phyloP scores from a whole-genome alignment of 1,284 basidiomycete genomes.

The Irpex lacteus region DNA sequence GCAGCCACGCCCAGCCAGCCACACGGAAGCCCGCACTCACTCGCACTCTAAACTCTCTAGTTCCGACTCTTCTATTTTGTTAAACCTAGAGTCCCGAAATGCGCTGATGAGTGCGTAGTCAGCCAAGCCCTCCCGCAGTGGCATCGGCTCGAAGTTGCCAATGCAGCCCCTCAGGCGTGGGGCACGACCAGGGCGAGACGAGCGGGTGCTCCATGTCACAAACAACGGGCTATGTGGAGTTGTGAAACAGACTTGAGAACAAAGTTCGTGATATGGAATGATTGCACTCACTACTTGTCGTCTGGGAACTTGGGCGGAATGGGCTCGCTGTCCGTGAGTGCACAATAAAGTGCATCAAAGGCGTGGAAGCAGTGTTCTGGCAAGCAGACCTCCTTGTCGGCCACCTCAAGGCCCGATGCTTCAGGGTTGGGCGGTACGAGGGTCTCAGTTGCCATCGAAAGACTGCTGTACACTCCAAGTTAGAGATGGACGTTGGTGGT shows the following conservation, averaged over 20 bases:
- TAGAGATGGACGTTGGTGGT: conserved; percentile 1
- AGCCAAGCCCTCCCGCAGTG: conserved; percentile 73
- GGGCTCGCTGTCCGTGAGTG: conserved; percentile 52
- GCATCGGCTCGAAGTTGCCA: conserved; percentile 85
- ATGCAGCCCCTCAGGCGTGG: conserved; percentile 89
- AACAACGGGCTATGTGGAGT: conserved; percentile 75
- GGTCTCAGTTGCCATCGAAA: conserved; percentile 18
- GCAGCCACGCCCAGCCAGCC: background rate
- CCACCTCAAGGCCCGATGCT: conserved; percentile 23
- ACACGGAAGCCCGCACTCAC: conserved; percentile 46
- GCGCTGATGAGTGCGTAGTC: conserved; percentile 92
- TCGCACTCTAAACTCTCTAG: conserved; percentile 81
- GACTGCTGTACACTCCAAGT: background rate
- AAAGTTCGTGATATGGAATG: background rate
- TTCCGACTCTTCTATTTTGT: conserved; percentile 73
- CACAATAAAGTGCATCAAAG: conserved; percentile 77
- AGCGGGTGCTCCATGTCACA: conserved; percentile 90
- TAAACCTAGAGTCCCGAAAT: conserved; percentile 70
- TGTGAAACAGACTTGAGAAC: background rate
- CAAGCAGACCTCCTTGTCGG: conserved; percentile 48
- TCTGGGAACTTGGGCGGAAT: conserved; percentile 60
- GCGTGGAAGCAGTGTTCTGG: conserved; percentile 77
- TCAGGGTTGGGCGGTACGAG: conserved; percentile 39
- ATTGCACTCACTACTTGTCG: conserved; percentile 64
- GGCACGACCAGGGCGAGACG: conserved; percentile 53